Percentiles rank a stretch among this genome's conserved stretches.
These are phyloP conservation scores for Cucurbita ficifolia DNA, from an alignment of 306 rosid genomes.

Conservation along the genomic window DNA sequence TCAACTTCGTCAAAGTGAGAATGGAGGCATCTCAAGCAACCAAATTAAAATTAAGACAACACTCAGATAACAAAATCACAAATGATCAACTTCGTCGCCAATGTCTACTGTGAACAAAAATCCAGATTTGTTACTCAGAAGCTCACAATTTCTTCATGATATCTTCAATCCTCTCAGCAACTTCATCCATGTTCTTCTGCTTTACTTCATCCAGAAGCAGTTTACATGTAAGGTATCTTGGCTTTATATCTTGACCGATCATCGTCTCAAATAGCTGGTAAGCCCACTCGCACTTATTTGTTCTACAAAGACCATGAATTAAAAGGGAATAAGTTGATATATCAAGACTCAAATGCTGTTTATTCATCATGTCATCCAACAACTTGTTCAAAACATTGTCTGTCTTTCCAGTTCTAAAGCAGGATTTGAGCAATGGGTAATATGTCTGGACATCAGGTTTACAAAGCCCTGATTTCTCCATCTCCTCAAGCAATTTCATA, in stretches of 20 bases:
- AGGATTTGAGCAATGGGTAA: constrained; percentile 65
- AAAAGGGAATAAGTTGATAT: constrained; percentile 55
- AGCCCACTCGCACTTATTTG: constrained; percentile 52
- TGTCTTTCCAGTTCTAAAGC: constrained; percentile 40
- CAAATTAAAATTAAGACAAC: neutral
- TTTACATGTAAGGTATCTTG: constrained; percentile 56
- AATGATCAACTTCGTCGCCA: neutral
- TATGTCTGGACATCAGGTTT: constrained; percentile 75
- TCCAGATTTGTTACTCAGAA: neutral
- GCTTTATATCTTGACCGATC: constrained; percentile 50
- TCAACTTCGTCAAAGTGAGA: neutral
- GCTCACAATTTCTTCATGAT: constrained; percentile 43
- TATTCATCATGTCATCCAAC: constrained; percentile 50
- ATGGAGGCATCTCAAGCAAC: no score
- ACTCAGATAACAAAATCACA: neutral
- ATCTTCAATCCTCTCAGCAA: constrained; percentile 52
- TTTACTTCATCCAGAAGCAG: constrained; percentile 54
- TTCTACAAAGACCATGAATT: constrained; percentile 72
- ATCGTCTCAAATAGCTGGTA: constrained; percentile 55
- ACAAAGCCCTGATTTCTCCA: constrained; percentile 50
- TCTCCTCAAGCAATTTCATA: constrained; percentile 26
- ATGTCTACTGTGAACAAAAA: no score
- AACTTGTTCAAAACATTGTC: constrained; percentile 30
- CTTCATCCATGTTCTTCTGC: constrained; percentile 41
- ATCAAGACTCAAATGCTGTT: constrained; percentile 64